Conservation (phyloP, 116 monocot species). For the Trichopus zeylanicus region DNA sequence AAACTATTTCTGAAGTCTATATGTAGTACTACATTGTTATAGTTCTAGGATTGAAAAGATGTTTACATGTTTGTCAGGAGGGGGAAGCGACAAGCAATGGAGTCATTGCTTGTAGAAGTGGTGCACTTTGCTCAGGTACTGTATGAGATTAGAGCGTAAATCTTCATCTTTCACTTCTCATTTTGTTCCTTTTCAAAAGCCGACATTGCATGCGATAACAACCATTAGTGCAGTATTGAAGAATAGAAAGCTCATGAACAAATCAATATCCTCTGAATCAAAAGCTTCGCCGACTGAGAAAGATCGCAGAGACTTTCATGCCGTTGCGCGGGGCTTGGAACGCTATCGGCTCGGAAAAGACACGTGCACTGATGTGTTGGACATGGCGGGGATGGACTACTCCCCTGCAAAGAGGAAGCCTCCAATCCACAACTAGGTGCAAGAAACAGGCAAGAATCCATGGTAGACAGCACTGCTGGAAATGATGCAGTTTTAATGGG, state of each 20-base stretch:
- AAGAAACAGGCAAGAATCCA: background rate
- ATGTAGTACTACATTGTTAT: background rate
- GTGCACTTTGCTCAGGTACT: background rate
- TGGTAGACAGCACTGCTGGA: slow-evolving; percentile 35
- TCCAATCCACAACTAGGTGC: slow-evolving; percentile 54
- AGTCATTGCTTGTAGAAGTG: background rate
- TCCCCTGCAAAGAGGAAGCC: too few species aligned
- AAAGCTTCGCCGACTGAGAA: background rate
- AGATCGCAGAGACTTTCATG: background rate
- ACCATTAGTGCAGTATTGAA: slow-evolving; percentile 18
- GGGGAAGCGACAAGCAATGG: background rate
- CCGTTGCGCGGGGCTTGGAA: background rate
- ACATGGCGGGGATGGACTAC: slow-evolving; percentile 75
- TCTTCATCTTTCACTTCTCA: background rate
- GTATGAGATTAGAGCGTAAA: background rate
- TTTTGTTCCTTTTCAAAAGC: background rate
- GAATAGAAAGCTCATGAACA: slow-evolving; percentile 19
- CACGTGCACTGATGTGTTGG: slow-evolving; percentile 28
- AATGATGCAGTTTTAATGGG: slow-evolving; percentile 60
- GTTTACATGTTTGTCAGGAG: background rate
- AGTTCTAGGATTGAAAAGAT: background rate
- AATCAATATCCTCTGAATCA: slow-evolving; percentile 1
- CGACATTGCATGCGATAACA: background rate
- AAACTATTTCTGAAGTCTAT: background rate
- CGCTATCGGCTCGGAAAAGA: slow-evolving; percentile 2